These are phyloP conservation scores for Fusarium continuum DNA, from an alignment of 2,329 filamentous ascomycete genomes.

Conservation along the genomic window DNA sequence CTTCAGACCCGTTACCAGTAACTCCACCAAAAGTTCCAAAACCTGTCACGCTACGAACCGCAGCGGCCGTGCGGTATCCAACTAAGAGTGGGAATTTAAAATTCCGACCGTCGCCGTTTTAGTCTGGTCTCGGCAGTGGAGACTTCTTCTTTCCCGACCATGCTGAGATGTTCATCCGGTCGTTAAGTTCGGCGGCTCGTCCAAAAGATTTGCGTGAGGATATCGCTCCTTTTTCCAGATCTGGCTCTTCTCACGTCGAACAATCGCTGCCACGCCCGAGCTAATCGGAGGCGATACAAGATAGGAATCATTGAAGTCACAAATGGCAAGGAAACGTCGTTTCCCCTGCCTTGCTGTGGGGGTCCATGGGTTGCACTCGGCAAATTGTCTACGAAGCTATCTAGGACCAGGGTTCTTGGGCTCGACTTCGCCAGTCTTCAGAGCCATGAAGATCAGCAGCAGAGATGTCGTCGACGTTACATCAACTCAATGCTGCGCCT, in stretches of 20 bases:
- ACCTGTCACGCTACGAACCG: neutral
- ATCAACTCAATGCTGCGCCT: conserved; percentile 16
- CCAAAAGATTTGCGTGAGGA: neutral
- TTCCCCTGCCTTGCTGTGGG: neutral
- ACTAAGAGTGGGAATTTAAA: neutral
- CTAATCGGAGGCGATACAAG: neutral
- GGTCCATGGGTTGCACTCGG: neutral
- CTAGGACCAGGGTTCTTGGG: neutral
- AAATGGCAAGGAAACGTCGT: neutral
- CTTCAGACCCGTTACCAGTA: neutral
- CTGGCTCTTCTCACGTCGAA: neutral
- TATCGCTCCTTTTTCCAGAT: neutral
- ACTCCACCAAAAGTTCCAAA: no score
- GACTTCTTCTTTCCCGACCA: neutral
- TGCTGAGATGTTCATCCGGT: neutral
- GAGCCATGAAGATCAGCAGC: neutral
- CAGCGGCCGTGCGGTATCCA: neutral
- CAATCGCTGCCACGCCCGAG: neutral
- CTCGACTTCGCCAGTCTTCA: neutral
- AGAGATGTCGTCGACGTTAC: neutral
- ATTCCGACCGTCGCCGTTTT: neutral
- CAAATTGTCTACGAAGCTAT: neutral
- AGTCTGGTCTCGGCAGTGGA: neutral
- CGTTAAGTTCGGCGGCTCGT: neutral
- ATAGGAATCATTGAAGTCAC: no score